phyloP scores from a whole-genome alignment of 345 rosid species.

The Noccaea caerulescens region DNA sequence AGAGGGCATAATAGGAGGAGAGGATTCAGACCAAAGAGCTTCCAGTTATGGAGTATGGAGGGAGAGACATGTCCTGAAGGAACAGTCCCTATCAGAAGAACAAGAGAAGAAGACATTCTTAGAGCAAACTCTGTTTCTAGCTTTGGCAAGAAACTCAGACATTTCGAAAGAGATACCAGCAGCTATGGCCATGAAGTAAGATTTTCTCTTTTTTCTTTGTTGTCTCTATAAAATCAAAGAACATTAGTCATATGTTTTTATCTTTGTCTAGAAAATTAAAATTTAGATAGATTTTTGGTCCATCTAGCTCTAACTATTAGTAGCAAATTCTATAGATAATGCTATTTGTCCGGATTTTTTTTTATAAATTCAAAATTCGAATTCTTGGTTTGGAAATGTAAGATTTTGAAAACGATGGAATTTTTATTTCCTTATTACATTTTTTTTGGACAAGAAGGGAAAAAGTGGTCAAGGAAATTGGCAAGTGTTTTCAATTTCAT shows the following conservation, averaged over 20 bases:
- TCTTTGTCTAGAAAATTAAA: not conserved
- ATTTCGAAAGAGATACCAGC: conserved; percentile 73
- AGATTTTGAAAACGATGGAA: conserved; percentile 4
- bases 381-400: conserved; percentile 2
- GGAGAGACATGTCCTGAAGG: conserved; percentile 91
- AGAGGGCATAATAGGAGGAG: conserved; percentile 50
- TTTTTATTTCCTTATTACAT: not conserved
- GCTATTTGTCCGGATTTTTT: not conserved
- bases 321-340: conserved; percentile 9
- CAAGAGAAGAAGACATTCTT: conserved; percentile 75
- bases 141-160: conserved; percentile 76
- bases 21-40: conserved; percentile 49
- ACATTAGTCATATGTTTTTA: not conserved
- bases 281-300: conserved; percentile 29
- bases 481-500: conserved; percentile 23
- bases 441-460: not conserved
- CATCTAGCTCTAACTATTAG: conserved; percentile 11
- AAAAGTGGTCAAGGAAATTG: conserved; percentile 43
- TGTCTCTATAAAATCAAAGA: not conserved
- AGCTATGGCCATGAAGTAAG: conserved; percentile 94
- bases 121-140: conserved; percentile 68
- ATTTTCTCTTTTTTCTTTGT: not conserved
- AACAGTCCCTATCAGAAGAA: conserved; percentile 93
- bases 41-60: conserved; percentile 75
- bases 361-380: conserved; percentile 28